Percentiles rank a stretch among this genome's conserved stretches.
phyloP scores from a whole-genome alignment of 768 basidiomycete species.

The Pisolithus albus region DNA sequence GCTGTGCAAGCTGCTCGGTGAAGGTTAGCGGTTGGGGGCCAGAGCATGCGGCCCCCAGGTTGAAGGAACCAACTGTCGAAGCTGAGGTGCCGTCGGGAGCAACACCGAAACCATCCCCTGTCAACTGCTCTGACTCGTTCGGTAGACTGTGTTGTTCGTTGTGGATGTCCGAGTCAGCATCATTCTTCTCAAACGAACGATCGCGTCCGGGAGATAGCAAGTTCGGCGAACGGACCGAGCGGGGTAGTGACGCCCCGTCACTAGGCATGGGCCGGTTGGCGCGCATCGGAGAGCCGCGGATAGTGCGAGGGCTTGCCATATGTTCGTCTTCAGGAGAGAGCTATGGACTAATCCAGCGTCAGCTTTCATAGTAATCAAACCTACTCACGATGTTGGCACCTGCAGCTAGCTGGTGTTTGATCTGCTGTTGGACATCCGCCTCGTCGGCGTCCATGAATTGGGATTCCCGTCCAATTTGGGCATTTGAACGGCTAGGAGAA shows the following conservation, averaged over 20 bases:
- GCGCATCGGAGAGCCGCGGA: conserved; percentile 62
- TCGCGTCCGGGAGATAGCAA: conserved; percentile 40
- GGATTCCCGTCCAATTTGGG: conserved; percentile 52
- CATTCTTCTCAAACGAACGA: conserved; percentile 36
- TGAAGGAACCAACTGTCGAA: conserved; percentile 50
- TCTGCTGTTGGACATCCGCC: conserved; percentile 74
- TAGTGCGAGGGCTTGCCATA: conserved; percentile 58
- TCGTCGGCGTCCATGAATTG: conserved; percentile 92
- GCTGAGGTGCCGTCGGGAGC: conserved; percentile 48
- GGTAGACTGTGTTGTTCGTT: conserved; percentile 46
- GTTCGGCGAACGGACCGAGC: conserved; percentile 36
- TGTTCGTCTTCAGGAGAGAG: conserved; percentile 57
- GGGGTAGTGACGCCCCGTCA: conserved; percentile 33
- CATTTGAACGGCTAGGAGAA: conserved; percentile 33
- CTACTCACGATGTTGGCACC: conserved; percentile 62
- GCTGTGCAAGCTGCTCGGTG: conserved; percentile 57
- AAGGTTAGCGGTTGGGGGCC: conserved; percentile 41
- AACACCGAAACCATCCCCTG: conserved; percentile 15
- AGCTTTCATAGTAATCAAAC: neutral
- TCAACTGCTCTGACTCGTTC: conserved; percentile 52
- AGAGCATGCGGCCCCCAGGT: conserved; percentile 29
- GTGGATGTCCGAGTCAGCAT: conserved; percentile 39
- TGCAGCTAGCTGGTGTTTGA: conserved; percentile 75
- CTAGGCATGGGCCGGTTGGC: conserved; percentile 30
- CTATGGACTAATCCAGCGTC: conserved; percentile 31